phyloP scores from a whole-genome alignment of 345 rosid genomes.

The Populus tremula region DNA sequence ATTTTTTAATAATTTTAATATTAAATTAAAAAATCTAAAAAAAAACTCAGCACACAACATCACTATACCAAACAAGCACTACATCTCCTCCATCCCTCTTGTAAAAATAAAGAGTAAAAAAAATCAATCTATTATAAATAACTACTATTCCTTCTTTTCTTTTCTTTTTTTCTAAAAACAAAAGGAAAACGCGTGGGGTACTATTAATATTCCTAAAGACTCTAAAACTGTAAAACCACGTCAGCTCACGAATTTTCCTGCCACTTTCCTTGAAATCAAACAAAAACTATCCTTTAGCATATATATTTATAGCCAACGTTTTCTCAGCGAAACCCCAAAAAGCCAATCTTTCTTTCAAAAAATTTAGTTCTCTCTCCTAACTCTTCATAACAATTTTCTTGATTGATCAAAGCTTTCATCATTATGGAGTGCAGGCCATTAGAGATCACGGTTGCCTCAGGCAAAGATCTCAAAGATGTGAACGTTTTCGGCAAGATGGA shows the following conservation, averaged over 20 bases:
- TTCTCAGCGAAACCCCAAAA: not conserved
- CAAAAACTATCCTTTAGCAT: not conserved
- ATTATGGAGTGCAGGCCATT: constrained; percentile 59
- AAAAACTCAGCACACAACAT: too few species aligned
- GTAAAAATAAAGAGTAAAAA: too few species aligned
- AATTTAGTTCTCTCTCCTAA: not conserved
- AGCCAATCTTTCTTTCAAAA: not conserved
- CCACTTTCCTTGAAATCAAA: not conserved
- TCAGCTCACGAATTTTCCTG: not conserved
- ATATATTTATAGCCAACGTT: not conserved
- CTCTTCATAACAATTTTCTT: not conserved
- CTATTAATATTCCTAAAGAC: not conserved
- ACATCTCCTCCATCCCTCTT: too few species aligned
- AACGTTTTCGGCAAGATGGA: constrained; percentile 59
- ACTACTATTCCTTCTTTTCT: too few species aligned
- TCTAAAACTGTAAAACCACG: not conserved
- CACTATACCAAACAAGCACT: too few species aligned
- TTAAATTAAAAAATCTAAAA: too few species aligned
- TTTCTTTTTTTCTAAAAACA: too few species aligned
- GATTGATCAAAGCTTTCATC: not conserved
- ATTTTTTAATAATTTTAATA: too few species aligned
- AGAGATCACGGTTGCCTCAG: constrained; percentile 50
- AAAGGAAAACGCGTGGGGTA: not conserved
- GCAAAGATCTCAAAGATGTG: constrained; percentile 50
- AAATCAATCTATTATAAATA: too few species aligned